Evolutionary conservation across 2,329 filamentous ascomycete species (phyloP), one percentile per base, ranked within the genome.

Genomic region (Ophiostoma ips): DNA sequence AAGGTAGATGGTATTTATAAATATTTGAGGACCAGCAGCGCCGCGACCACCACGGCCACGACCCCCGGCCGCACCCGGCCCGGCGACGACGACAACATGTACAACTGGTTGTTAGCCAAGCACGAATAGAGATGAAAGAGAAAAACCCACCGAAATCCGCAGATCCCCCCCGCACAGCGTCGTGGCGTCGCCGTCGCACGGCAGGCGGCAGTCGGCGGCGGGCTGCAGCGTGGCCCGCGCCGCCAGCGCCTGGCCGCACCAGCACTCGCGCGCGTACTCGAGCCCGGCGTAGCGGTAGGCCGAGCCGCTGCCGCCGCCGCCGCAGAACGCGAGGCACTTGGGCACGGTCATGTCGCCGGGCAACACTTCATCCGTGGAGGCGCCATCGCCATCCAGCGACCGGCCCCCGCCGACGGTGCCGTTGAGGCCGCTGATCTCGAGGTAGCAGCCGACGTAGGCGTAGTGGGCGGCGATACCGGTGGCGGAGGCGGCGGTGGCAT

Each of bases 241-340:
- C 9, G 68, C 69, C n/a, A 81, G 57, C 44, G 64, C 64, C 16
- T 70, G 64, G 19, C 72, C 68, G 61, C 78, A 81, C 70, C 75
- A 81, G 67, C 77, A 81, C 64, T 80, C 76, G 50, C 74, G 75
- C 38, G 33, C 33, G 48, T 30, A 78, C 63, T 79, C 73, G 37
- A 79, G 58, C 2, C 75, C 76, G 3, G 75, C 75, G 58, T 71
- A 76, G 49, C 63, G 62, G 56, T 69, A 75, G 30, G 62, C 56
- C 34, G 58, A 58, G 47, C 59, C 58, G 30, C 65, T 64, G 28
- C 53, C 57, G 47, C 33, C 49, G 50, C 46, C 50, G 37, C 61
- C 56, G 63, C 76, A 80, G 60, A 71, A 77, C 9, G 61, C 61
- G 21, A 77, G 65, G 58, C 76, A 81, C 52, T 61, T 57, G 16